Conservation (phyloP, 1,284 basidiomycete species). For the Caloboletus inedulis region DNA sequence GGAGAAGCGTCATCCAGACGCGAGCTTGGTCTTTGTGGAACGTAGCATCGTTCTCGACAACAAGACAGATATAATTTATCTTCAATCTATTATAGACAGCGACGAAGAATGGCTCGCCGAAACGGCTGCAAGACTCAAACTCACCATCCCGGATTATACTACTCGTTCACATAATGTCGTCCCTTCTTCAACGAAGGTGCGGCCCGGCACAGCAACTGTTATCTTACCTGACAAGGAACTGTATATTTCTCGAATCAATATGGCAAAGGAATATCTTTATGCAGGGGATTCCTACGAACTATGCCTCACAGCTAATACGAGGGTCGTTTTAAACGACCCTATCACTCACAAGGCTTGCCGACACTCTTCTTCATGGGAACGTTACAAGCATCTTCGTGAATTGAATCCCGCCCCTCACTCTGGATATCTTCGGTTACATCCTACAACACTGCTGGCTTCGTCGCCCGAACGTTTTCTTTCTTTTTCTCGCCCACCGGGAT, state of each 20-base stretch:
- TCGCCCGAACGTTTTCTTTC: constrained; percentile 94
- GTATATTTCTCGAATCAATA: constrained; percentile 74
- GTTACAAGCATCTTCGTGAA: constrained; percentile 68
- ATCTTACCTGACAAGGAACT: constrained; percentile 50
- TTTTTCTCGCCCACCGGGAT: constrained; percentile 63
- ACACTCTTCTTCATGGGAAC: constrained; percentile 61
- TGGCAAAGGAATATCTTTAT: constrained; percentile 74
- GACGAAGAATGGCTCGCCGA: constrained; percentile 58
- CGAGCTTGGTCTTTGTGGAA: constrained; percentile 71
- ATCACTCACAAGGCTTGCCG: constrained; percentile 26
- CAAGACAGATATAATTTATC: constrained; percentile 43
- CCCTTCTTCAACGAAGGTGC: constrained; percentile 25
- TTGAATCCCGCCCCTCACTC: constrained; percentile 92
- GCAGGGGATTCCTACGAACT: constrained; percentile 96
- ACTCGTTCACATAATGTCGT: constrained; percentile 19
- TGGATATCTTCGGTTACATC: constrained; percentile 74
- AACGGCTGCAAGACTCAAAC: constrained; percentile 29
- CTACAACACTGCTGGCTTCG: constrained; percentile 68
- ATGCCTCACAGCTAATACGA: constrained; percentile 83
- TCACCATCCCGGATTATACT: constrained; percentile 28
- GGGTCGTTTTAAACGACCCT: constrained; percentile 39
- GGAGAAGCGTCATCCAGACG: constrained; percentile 53
- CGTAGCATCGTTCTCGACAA: constrained; percentile 70
- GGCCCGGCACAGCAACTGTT: constrained; percentile 36
- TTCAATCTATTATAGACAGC: constrained; percentile 62